Evolutionary conservation across 2,329 filamentous ascomycete species (phyloP), one percentile per base, ranked within the genome.

Genomic region (Ploettnerulaceae sp.): DNA sequence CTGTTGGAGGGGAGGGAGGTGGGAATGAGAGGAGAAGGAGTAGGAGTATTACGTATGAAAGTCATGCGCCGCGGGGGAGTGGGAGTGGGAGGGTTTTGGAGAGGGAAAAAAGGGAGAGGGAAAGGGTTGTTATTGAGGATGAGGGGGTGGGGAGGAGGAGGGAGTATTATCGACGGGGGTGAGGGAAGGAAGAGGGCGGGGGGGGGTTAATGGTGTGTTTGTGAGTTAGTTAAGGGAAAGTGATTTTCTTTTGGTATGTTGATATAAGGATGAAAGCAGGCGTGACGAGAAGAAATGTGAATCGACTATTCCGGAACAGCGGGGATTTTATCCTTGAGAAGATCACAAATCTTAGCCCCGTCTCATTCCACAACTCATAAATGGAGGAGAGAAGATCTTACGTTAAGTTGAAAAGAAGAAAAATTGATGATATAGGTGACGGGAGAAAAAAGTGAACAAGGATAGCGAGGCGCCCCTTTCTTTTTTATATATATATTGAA

Each of bases 111-210:
- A 52, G 55, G 32, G 56, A 57, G 38, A 39, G 56, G 32, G 56
- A 58, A 35, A 39, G 57, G 32, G 53, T 59, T 3, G 51, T 60
- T 7, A 39, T 58, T 48, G 55, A 57, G 33, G 57, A 58, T 55
- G 57, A 49, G n/a, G 31, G 42, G 29, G 24, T 21, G 18, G 56
- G 53, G 18, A 54, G 57, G 47, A 57, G 57, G 49, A 57, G 54
- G 44, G 58, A 60, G 43, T 60, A 59, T 48, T 58, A 59, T 53
- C 43, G 57, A 5, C 35, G 50, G 45, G 46, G 48, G 7, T 51
- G 33, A 41, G 12, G 3, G 37, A 28, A 17, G 8, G 26, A 14
- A 34, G 28, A 24, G 12, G 28, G 22, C 76, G 66, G 1, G 73
- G 77, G 9, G 17, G 22, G 32, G 4, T n/a, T 7, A 21, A 21